Evolutionary conservation across 2,329 filamentous ascomycete species (phyloP).

Genomic region (Xylaria sp.): DNA sequence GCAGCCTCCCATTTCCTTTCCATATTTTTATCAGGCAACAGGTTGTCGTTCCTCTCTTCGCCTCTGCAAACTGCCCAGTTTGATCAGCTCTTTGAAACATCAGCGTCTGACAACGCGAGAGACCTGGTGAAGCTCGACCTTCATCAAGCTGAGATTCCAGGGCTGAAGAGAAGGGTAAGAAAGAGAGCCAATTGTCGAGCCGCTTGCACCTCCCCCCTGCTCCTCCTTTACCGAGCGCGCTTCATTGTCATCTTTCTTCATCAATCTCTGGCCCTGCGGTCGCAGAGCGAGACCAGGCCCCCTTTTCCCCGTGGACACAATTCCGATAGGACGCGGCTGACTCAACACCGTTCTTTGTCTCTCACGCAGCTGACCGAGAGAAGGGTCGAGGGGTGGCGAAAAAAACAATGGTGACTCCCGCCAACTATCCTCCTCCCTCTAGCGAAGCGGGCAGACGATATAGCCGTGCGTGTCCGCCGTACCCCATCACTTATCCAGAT

Average conservation of each 20-base stretch:
- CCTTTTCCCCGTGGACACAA: conserved; percentile 26
- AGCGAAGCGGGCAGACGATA: conserved; percentile 44
- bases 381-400: conserved; percentile 25
- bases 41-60: conserved; percentile 25
- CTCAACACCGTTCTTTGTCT: conserved; percentile 28
- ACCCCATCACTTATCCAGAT: conserved; percentile 41
- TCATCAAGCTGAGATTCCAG: conserved; percentile 32
- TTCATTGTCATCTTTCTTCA: conserved; percentile 24
- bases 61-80: conserved; percentile 36
- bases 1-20: conserved; percentile 34
- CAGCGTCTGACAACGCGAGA: conserved; percentile 37
- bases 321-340: conserved; percentile 28
- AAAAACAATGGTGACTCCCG: conserved; percentile 47
- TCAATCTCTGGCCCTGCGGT: conserved; percentile 29
- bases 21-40: conserved; percentile 20
- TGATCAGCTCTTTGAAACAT: conserved; percentile 38
- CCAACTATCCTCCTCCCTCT: conserved; percentile 38
- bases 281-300: conserved; percentile 30
- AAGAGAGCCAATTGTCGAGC: conserved; percentile 25
- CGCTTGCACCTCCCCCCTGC: conserved; percentile 25
- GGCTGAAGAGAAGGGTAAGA: conserved; percentile 21
- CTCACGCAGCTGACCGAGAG: conserved; percentile 27
- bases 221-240: conserved; percentile 21
- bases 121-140: conserved; percentile 32
- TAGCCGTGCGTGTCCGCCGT: conserved; percentile 44